phyloP scores from a whole-genome alignment of 257 asterid species.

The Jasminum sambac region DNA sequence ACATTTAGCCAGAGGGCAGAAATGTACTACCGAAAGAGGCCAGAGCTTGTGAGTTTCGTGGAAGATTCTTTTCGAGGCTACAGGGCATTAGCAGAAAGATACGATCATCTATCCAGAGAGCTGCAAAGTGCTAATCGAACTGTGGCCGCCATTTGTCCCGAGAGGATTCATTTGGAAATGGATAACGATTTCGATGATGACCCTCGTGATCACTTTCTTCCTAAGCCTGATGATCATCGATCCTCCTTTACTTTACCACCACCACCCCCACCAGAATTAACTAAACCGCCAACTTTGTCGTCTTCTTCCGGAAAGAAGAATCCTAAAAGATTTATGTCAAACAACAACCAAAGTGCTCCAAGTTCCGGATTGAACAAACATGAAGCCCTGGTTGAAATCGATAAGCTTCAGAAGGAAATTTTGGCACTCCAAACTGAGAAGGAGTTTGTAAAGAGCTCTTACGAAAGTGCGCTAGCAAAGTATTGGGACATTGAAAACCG shows the following conservation, averaged over 20 bases:
- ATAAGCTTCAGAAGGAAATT: constrained; percentile 46
- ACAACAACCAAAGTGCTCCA: constrained; percentile 17
- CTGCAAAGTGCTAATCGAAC: constrained; percentile 56
- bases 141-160: constrained; percentile 49
- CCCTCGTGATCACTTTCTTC: constrained; percentile 10
- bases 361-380: constrained; percentile 36
- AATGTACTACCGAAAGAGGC: constrained; percentile 57
- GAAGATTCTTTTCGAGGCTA: constrained; percentile 52
- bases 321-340: constrained; percentile 43
- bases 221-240: constrained; percentile 10
- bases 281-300: background rate
- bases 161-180: constrained; percentile 37
- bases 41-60: constrained; percentile 50
- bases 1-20: constrained; percentile 54
- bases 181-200: constrained; percentile 37
- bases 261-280: constrained; percentile 34
- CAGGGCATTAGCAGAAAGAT: constrained; percentile 62
- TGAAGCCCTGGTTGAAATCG: constrained; percentile 44
- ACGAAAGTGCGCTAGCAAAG: constrained; percentile 36
- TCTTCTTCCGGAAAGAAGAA: constrained; percentile 19
- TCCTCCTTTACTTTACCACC: constrained; percentile 7
- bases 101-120: constrained; percentile 51
- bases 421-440: constrained; percentile 47
- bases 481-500: constrained; percentile 45
- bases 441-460: constrained; percentile 44